These are phyloP conservation scores for Narthecium ossifragum DNA, from an alignment of 106 monocot species.

Conservation along the genomic window DNA sequence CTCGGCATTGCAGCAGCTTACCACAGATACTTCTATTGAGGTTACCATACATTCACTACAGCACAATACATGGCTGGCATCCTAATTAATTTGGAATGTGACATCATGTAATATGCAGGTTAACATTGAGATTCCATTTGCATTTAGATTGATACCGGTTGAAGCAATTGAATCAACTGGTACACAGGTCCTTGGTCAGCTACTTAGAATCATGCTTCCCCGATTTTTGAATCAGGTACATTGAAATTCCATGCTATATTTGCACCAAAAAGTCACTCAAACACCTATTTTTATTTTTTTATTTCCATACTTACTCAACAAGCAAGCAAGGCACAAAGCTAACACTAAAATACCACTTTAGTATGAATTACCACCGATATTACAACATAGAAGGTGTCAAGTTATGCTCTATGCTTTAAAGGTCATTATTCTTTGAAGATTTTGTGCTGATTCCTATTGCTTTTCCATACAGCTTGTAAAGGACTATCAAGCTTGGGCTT, in stretches of 20 bases:
- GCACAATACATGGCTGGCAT: neutral
- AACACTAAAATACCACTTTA: neutral
- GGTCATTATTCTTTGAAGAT: no score
- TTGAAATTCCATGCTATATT: neutral
- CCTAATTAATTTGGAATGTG: neutral
- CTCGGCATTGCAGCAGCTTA: conserved; percentile 51
- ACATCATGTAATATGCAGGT: conserved; percentile 38
- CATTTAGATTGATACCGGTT: conserved; percentile 66
- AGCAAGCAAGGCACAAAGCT: neutral
- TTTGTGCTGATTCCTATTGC: neutral
- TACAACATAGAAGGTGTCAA: neutral
- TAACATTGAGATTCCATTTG: conserved; percentile 69
- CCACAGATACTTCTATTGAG: conserved; percentile 74
- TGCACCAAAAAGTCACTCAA: neutral
- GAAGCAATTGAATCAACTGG: conserved; percentile 79
- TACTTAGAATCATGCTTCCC: conserved; percentile 77
- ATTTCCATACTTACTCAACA: neutral
- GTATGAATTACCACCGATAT: neutral
- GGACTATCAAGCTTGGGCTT: conserved; percentile 92
- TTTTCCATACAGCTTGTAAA: conserved; percentile 53
- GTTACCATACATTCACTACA: conserved; percentile 20
- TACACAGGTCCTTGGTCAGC: conserved; percentile 63
- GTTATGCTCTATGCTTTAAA: no score
- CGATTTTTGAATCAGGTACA: conserved; percentile 76
- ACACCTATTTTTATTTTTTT: neutral